Evolutionary conservation across 2,329 filamentous ascomycete genomes (phyloP), one percentile per base, ranked within the genome.

Genomic region (Xylaria sp.): DNA sequence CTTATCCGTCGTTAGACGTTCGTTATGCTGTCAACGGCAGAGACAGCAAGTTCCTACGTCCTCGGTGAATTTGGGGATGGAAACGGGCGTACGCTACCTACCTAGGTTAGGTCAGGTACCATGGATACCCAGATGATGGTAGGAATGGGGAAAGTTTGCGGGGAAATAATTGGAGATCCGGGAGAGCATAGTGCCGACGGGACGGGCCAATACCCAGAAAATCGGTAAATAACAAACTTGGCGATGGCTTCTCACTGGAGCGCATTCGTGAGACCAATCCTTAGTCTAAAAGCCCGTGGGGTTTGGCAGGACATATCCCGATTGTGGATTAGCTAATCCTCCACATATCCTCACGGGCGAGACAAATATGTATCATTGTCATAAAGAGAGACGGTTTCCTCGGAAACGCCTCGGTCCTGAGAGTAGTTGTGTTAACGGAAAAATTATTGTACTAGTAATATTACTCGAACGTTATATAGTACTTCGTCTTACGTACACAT

Each of bases 131-230:
- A n/a, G n/a, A n/a, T n/a, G n/a, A n/a, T n/a, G n/a, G n/a, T n/a
- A n/a, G n/a, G n/a, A 29, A 31, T 37, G 46, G 13, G n/a, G 41
- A 43, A 19, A 19, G 17, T 15, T 43, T 62, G 55, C 59, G 62
- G 62, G 41, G 62, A 51, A 54, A 47, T 27, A 49, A 40, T 59
- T 62, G 62, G 51, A 55, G 59, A 48, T 44, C 55, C 54, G 59
- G 62, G 52, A 41, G 25, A 56, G 58, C 59, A 52, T 60, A 53
- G 60, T 46, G 17, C 55, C 59, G 59, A 62, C 41, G 35, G 35
- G n/a, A 58, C 48, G 41, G 48, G 23, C 41, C 48, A 48, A 62
- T 35, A 27, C 38, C 53, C 25, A 43, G 47, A 8, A 48, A 58
- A 23, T 48, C 25, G 38, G 52, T 51, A 47, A 43, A 31, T 40